Evolutionary conservation across 352 stramenopile genomes (phyloP), one percentile per base, ranked within the genome.

Genomic region (Pythium angustatum): DNA sequence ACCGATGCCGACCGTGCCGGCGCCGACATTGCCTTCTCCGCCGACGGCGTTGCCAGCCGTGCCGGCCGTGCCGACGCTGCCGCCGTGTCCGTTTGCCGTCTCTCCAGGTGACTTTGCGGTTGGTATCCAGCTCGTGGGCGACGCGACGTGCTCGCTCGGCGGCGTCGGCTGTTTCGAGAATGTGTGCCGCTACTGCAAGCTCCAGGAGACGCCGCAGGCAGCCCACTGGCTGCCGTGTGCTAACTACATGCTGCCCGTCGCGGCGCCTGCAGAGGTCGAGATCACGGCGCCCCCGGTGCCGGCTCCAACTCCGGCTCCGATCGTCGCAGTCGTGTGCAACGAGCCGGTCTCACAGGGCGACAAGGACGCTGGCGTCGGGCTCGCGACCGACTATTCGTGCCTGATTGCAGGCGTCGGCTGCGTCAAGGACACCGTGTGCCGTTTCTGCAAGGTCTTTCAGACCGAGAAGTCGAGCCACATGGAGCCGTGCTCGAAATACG

Each of bases 391-490:
- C 28, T 45, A 44, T 8, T 40, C 53, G 26, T 60, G 53, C 33
- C 28, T 51, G n/a, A 28, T 49, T 10, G 27, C 24, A 1, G 53
- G 53, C 19, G 14, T 60, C 19, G 53, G 53, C 21, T 60, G 53
- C 26, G 19, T 60, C 3, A 15, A 60, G 17, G 31, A 55, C 7
- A 45, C 58, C 5, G 40, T 67, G 1, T 77, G 70, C 17, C 66
- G 66, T 9, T 69, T 69, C 38, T 77, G 66, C 62, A 59, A 67
- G 41, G 24, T 45, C 15, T 24, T 28, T 8, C 47, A 31, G 41
- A 36, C 41, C 19, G 43, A 24, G 1, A 31, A 55, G 11, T 47
- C 45, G 6, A 44, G 26, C 34, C 57, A 64, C 44, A 22, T 64
- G 21, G 28, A 49, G 31, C 24, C 28, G 21, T 64, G 57, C 57